phyloP scores from a whole-genome alignment of 495 filamentous ascomycete genomes.

The Penicillium ochrochloron region DNA sequence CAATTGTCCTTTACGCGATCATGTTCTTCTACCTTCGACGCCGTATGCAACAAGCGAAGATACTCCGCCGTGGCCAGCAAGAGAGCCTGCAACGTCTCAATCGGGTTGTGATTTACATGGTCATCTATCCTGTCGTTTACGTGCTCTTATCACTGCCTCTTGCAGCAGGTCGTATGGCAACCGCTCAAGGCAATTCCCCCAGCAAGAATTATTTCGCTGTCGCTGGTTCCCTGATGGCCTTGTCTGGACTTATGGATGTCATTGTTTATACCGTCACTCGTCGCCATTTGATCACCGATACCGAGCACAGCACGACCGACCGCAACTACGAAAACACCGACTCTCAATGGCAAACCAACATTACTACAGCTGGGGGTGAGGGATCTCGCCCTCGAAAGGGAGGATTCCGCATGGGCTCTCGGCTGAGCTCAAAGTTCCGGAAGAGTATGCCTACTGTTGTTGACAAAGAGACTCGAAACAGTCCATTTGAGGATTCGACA shows the following conservation, averaged over 20 bases:
- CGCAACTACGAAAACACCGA: conserved; percentile 33
- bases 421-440: conserved; percentile 31
- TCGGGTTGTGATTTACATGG: conserved; percentile 66
- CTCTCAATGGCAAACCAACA: conserved; percentile 39
- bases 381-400: conserved; percentile 14
- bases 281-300: conserved; percentile 43
- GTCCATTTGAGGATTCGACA: conserved; percentile 40
- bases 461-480: conserved; percentile 30
- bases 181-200: conserved; percentile 55
- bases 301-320: conserved; percentile 41
- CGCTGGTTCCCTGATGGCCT: conserved; percentile 70
- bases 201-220: conserved; percentile 63
- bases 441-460: conserved; percentile 26
- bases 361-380: conserved; percentile 28
- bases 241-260: conserved; percentile 73
- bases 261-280: conserved; percentile 64
- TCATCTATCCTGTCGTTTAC: conserved; percentile 76
- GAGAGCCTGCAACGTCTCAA: conserved; percentile 46
- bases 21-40: conserved; percentile 64
- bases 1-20: conserved; percentile 64
- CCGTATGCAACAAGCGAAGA: conserved; percentile 44
- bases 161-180: conserved; percentile 68
- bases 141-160: conserved; percentile 70
- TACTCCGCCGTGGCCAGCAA: conserved; percentile 38
- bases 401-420: conserved; percentile 27